phyloP scores from a whole-genome alignment of 495 filamentous ascomycete genomes.

The Tirmania nivea region DNA sequence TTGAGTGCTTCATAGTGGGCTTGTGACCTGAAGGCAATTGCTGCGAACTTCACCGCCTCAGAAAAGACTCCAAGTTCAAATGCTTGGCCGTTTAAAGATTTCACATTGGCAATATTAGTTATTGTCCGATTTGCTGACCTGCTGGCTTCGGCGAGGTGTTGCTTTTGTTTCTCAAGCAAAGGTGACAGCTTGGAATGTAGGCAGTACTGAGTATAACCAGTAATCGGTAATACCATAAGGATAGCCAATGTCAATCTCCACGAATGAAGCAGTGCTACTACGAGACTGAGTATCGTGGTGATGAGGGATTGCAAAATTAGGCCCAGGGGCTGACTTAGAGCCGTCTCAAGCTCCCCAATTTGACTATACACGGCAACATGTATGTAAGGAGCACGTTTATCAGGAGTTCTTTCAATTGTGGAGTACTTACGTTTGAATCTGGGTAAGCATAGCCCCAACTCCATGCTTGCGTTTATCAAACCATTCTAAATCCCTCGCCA shows the following conservation, averaged over 20 bases:
- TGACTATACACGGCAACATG: slow-evolving; percentile 34
- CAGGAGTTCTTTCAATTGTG: neutral
- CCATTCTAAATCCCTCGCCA: slow-evolving; percentile 59
- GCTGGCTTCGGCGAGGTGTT: slow-evolving; percentile 44
- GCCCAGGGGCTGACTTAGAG: slow-evolving; percentile 58
- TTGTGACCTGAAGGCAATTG: slow-evolving; percentile 42
- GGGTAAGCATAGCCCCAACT: slow-evolving; percentile 44
- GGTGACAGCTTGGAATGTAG: slow-evolving; percentile 39
- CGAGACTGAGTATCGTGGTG: slow-evolving; percentile 38
- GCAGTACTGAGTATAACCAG: slow-evolving; percentile 34
- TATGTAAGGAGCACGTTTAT: too few relatives aligned
- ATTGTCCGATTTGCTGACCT: slow-evolving; percentile 50
- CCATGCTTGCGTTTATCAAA: slow-evolving; percentile 57
- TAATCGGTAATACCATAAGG: slow-evolving; percentile 49
- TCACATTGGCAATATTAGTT: slow-evolving; percentile 62
- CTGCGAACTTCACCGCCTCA: slow-evolving; percentile 34
- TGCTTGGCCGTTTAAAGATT: slow-evolving; percentile 59
- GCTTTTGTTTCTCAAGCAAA: slow-evolving; percentile 46
- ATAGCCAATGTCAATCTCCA: slow-evolving; percentile 77
- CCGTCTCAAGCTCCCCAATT: slow-evolving; percentile 59
- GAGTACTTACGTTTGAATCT: slow-evolving; percentile 48
- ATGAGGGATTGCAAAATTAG: slow-evolving; percentile 39
- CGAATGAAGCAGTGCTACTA: slow-evolving; percentile 51
- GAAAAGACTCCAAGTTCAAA: slow-evolving; percentile 47
- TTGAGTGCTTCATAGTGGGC: slow-evolving; percentile 46